Conservation (phyloP, 2,329 filamentous ascomycete species). For the Ceratocystis papillata region DNA sequence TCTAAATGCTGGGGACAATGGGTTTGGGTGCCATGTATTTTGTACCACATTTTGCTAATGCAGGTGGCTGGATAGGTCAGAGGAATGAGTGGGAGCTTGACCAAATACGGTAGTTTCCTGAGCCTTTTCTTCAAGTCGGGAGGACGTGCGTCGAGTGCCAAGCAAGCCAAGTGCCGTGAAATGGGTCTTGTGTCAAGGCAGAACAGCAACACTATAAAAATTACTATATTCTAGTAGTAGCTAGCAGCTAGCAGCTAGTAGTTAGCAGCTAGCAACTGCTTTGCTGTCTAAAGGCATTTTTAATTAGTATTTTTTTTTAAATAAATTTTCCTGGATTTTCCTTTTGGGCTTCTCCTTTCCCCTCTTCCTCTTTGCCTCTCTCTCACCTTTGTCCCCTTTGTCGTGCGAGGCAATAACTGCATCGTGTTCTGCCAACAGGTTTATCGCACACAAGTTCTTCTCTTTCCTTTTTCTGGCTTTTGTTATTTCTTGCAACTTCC, state of each 20-base stretch:
- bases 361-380: no score
- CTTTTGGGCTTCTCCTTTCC: not conserved
- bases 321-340: not conserved
- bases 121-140: constrained; percentile 1
- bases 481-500: not conserved
- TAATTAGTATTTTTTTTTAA: constrained; percentile 9
- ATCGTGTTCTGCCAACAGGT: no score
- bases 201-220: not conserved
- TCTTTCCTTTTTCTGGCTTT: not conserved
- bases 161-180: not conserved
- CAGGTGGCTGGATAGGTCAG: not conserved
- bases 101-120: constrained; percentile 7
- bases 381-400: no score
- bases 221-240: no score
- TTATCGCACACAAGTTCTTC: no score
- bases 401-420: no score
- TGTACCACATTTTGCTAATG: not conserved
- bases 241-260: no score
- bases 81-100: not conserved
- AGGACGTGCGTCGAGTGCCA: constrained; percentile 1
- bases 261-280: no score
- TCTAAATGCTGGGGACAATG: no score
- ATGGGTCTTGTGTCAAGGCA: not conserved
- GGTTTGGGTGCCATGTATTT: not conserved
- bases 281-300: no score